Percentiles rank a stretch among this genome's conserved stretches.
Evolutionary conservation across 768 basidiomycete species (phyloP).

Genomic region (Calvatia gigantea): DNA sequence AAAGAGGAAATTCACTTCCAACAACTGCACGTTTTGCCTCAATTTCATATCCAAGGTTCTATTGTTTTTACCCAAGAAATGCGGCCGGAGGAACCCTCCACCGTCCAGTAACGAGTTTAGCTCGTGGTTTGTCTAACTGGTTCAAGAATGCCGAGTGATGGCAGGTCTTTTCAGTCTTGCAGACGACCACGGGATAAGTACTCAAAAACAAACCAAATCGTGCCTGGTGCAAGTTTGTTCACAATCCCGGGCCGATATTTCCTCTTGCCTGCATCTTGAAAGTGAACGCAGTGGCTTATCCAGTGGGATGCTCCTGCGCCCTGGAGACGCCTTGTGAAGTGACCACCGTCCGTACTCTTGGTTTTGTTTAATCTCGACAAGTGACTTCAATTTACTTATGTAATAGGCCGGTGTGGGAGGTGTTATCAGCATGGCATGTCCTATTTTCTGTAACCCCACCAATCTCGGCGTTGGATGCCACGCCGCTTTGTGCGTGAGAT

Average conservation of each 20-base stretch:
- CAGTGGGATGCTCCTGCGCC: too few relatives aligned
- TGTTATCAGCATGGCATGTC: not conserved
- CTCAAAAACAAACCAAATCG: too few relatives aligned
- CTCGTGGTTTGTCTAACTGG: conserved; percentile 6
- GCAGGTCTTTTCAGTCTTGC: not conserved
- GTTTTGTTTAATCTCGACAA: not conserved
- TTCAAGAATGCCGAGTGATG: conserved; percentile 5
- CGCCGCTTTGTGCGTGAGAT: conserved; percentile 8
- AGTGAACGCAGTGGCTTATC: too few relatives aligned
- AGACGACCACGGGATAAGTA: too few relatives aligned
- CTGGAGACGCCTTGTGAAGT: too few relatives aligned
- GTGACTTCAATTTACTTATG: too few relatives aligned
- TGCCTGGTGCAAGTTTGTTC: too few relatives aligned
- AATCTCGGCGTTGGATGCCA: not conserved
- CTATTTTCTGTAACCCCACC: conserved; percentile 1
- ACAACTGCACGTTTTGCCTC: not conserved
- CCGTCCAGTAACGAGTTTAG: not conserved
- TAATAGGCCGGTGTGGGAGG: too few relatives aligned
- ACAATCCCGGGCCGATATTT: too few relatives aligned
- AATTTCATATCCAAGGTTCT: not conserved
- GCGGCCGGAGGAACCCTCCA: not conserved
- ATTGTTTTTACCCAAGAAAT: not conserved
- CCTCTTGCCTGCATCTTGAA: too few relatives aligned
- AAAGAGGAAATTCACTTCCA: not conserved
- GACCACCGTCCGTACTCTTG: not conserved